Percentiles rank a stretch among this genome's conserved stretches.
These are phyloP conservation scores for Aspergillus wentii DNA, from an alignment of 495 filamentous ascomycete genomes.

Conservation along the genomic window DNA sequence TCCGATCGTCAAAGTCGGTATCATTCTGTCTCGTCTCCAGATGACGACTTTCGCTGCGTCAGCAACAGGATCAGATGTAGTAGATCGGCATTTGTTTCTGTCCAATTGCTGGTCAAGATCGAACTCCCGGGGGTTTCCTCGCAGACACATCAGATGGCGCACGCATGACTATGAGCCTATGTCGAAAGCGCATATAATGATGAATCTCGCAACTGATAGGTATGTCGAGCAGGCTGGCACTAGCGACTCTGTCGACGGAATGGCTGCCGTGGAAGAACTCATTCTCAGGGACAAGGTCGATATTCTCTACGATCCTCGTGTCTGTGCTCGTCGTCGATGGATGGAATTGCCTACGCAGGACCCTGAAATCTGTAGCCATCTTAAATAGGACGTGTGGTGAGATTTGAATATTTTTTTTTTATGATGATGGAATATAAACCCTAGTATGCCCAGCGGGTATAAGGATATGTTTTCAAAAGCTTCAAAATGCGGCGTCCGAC, in stretches of 20 bases:
- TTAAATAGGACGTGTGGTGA: too few species aligned
- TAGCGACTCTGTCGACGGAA: constrained; percentile 1
- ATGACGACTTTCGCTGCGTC: background rate
- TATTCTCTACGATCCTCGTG: constrained; percentile 1
- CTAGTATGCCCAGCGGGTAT: too few species aligned
- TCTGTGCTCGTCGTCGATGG: background rate
- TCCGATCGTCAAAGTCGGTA: background rate
- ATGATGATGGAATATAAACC: too few species aligned
- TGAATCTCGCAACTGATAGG: background rate
- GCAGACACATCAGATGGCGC: background rate
- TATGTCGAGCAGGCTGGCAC: too few species aligned
- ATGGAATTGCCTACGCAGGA: constrained; percentile 1
- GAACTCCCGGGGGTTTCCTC: constrained; percentile 1
- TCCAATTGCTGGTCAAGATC: background rate
- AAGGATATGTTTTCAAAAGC: too few species aligned
- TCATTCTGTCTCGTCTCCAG: background rate
- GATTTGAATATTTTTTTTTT: too few species aligned
- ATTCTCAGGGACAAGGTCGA: constrained; percentile 1
- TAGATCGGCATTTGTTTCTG: background rate
- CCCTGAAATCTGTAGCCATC: background rate
- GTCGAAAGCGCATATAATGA: background rate
- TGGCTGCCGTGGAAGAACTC: background rate
- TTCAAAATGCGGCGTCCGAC: too few species aligned
- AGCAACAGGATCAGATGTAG: constrained; percentile 2
- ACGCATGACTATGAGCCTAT: background rate